A percentile compares a stretch with the other conserved stretches of the same genome.
Conservation (phyloP, 192 early-diverging fungal genomes). For the Kappamyces sp. region DNA sequence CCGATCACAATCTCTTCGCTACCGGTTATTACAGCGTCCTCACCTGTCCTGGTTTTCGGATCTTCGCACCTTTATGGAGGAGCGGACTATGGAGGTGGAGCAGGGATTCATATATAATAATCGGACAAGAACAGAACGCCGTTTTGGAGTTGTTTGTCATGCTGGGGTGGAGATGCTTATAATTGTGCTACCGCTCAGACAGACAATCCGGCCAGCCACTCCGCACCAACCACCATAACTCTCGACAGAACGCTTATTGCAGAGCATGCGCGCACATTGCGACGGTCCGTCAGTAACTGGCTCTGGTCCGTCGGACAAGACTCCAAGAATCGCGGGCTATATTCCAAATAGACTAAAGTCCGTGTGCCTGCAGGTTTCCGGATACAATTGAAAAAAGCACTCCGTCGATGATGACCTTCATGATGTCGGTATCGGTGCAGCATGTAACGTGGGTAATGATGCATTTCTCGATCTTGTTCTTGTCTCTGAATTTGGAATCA, state of each 20-base stretch:
- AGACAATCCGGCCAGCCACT: no score
- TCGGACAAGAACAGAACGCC: not conserved
- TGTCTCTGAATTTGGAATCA: conserved; percentile 11
- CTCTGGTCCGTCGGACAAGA: no score
- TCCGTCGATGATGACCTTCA: not conserved
- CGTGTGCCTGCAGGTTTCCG: not conserved
- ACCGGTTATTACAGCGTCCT: not conserved
- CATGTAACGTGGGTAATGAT: conserved; percentile 10
- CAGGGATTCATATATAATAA: not conserved
- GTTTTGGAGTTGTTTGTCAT: not conserved
- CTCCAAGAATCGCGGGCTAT: no score
- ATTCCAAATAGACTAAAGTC: no score
- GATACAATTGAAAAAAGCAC: not conserved
- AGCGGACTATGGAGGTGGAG: not conserved
- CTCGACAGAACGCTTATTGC: no score
- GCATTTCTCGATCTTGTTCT: conserved; percentile 2
- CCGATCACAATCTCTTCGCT: not conserved
- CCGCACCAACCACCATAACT: no score
- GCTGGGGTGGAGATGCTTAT: not conserved
- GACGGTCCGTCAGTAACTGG: no score
- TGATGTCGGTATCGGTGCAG: conserved; percentile 1
- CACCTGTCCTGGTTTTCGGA: not conserved
- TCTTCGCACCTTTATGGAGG: no score
- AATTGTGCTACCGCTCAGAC: no score
- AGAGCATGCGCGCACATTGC: no score